Percentiles rank a stretch among this genome's conserved stretches.
Evolutionary conservation across 169 alveolate species (phyloP).

Genomic region (Eimeria brunetti): DNA sequence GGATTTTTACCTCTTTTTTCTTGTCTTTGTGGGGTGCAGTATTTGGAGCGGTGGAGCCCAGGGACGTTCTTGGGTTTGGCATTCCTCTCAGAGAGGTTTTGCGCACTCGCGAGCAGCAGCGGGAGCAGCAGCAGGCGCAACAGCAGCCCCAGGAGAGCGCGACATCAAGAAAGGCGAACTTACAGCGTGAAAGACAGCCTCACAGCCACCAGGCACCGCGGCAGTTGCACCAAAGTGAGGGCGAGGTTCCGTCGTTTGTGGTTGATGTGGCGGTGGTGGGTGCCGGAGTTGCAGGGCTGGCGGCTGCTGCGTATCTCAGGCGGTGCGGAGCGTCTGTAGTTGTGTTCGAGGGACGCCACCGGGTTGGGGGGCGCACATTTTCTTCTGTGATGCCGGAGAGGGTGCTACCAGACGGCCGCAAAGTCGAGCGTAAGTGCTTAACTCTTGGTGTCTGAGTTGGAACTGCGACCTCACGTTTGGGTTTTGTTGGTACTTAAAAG

Average conservation of each 20-base stretch:
- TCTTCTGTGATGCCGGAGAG: slow-evolving; percentile 78
- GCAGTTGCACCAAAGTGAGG: slow-evolving; percentile 33
- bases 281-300: slow-evolving; percentile 81
- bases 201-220: not conserved
- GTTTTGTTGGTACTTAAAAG: not conserved
- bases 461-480: not conserved
- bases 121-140: slow-evolving; percentile 7
- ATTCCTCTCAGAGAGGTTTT: slow-evolving; percentile 68
- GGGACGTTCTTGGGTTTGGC: slow-evolving; percentile 78
- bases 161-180: not conserved
- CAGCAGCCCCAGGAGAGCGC: slow-evolving; percentile 10
- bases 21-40: not conserved
- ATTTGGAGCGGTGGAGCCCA: slow-evolving; percentile 75
- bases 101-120: slow-evolving; percentile 6
- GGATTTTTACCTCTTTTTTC: not conserved
- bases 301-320: slow-evolving; percentile 81
- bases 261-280: slow-evolving; percentile 79
- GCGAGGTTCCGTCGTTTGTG: slow-evolving; percentile 24
- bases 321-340: slow-evolving; percentile 79
- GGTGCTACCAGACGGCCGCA: slow-evolving; percentile 78
- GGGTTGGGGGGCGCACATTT: slow-evolving; percentile 82
- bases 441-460: not conserved
- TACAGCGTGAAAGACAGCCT: not conserved
- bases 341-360: slow-evolving; percentile 75
- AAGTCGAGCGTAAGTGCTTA: slow-evolving; percentile 57